Percentiles rank a stretch among this genome's conserved stretches.
phyloP scores from a whole-genome alignment of 2,329 filamentous ascomycete species.

The Stagonosporopsis tanaceti region DNA sequence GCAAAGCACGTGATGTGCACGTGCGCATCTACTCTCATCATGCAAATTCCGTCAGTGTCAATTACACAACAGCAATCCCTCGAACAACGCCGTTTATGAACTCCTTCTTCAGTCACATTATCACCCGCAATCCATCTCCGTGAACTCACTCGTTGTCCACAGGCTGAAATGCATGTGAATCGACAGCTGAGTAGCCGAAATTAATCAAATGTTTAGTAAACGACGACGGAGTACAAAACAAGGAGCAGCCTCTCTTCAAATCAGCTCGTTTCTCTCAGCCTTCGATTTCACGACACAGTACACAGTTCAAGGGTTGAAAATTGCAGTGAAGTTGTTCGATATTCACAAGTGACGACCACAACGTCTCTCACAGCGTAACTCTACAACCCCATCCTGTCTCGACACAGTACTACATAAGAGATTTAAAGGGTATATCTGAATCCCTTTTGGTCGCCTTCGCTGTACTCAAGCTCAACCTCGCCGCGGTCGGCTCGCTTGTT shows the following conservation, averaged over 20 bases:
- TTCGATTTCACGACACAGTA: not conserved
- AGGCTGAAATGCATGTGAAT: not conserved
- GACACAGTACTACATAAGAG: not conserved
- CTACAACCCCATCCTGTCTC: not conserved
- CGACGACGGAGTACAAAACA: not conserved
- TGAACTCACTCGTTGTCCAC: not conserved
- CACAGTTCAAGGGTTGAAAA: not conserved
- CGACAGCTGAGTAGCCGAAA: not conserved
- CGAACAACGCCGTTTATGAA: no score
- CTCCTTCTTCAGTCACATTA: no score
- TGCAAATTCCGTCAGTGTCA: no score
- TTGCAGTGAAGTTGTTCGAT: not conserved
- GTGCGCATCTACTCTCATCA: no score
- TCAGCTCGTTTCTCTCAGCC: no score
- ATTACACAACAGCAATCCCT: no score
- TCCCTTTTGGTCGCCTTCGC: constrained; percentile 43
- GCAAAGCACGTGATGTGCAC: no score
- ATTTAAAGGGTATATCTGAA: constrained; percentile 45
- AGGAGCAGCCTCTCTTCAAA: not conserved
- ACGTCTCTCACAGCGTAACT: not conserved
- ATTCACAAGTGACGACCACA: not conserved
- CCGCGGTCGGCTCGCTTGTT: constrained; percentile 53
- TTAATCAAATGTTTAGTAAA: constrained; percentile 11
- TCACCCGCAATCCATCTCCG: not conserved
- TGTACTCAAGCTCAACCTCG: constrained; percentile 52